These are phyloP conservation scores for Globisporangium solare DNA, from an alignment of 352 stramenopile genomes.

Conservation along the genomic window DNA sequence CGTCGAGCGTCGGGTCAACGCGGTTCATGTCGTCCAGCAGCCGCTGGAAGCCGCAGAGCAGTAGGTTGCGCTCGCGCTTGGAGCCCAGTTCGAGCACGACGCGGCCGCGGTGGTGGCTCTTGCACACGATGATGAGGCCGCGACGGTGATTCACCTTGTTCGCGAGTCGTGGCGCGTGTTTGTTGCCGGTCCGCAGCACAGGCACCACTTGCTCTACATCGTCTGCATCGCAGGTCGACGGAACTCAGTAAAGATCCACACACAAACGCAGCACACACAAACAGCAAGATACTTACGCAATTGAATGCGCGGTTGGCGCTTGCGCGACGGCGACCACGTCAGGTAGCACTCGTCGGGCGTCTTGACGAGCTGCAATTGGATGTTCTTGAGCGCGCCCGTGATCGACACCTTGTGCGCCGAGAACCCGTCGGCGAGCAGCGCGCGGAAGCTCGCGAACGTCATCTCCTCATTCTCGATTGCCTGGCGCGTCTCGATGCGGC, in stretches of 20 bases:
- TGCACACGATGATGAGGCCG: slow-evolving; percentile 61
- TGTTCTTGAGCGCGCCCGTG: slow-evolving; percentile 54
- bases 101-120: slow-evolving; percentile 55
- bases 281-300: slow-evolving; percentile 36
- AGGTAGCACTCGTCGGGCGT: slow-evolving; percentile 58
- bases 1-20: slow-evolving; percentile 38
- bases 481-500: slow-evolving; percentile 19
- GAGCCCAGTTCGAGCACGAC: slow-evolving; percentile 56
- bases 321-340: slow-evolving; percentile 69
- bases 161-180: slow-evolving; percentile 34
- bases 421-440: slow-evolving; percentile 47
- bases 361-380: slow-evolving; percentile 51
- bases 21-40: slow-evolving; percentile 47
- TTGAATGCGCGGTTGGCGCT: slow-evolving; percentile 54
- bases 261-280: neutral
- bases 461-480: slow-evolving; percentile 31
- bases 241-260: too few relatives aligned
- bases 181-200: slow-evolving; percentile 48
- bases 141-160: slow-evolving; percentile 64
- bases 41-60: slow-evolving; percentile 51
- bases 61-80: slow-evolving; percentile 53
- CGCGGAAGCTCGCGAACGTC: slow-evolving; percentile 45
- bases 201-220: slow-evolving; percentile 56
- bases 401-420: slow-evolving; percentile 72
- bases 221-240: slow-evolving; percentile 26